These are phyloP conservation scores for Pseudomonodictys pantanalensis DNA, from an alignment of 495 filamentous ascomycete species.

Conservation along the genomic window DNA sequence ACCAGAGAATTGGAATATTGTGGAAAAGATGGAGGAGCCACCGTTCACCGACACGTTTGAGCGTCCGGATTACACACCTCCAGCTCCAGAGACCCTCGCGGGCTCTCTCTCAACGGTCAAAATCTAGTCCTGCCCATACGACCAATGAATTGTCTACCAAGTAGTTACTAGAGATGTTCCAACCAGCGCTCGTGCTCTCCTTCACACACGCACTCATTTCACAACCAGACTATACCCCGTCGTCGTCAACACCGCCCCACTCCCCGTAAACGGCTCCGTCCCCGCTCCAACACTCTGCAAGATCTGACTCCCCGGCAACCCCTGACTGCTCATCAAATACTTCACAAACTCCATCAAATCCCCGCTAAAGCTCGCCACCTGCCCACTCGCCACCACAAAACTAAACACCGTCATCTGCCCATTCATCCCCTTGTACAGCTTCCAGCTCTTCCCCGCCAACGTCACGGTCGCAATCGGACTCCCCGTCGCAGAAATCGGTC, in stretches of 20 bases:
- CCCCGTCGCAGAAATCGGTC: constrained; percentile 60
- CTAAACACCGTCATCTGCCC: constrained; percentile 57
- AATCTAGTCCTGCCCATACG: too few species aligned
- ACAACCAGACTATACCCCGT: not conserved
- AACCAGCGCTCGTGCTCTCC: too few species aligned
- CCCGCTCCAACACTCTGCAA: constrained; percentile 55
- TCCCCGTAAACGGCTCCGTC: constrained; percentile 49
- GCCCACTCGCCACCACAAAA: constrained; percentile 47
- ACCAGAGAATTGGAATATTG: too few species aligned
- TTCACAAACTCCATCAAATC: constrained; percentile 57
- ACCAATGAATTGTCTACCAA: too few species aligned
- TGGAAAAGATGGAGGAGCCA: too few species aligned
- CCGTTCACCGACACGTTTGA: too few species aligned
- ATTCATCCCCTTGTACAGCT: constrained; percentile 57
- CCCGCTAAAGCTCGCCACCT: constrained; percentile 52
- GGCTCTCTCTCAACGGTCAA: too few species aligned
- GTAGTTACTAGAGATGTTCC: too few species aligned
- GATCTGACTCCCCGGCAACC: constrained; percentile 52
- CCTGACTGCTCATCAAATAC: constrained; percentile 53
- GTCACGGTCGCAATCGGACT: constrained; percentile 52
- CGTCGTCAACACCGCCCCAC: not conserved
- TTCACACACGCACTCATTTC: too few species aligned
- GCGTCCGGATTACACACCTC: too few species aligned
- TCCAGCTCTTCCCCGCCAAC: constrained; percentile 52
- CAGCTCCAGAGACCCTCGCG: too few species aligned